A percentile compares a stretch with the other conserved stretches of the same genome.
Evolutionary conservation across 1,284 basidiomycete genomes (phyloP).

Genomic region (Apiotrichum porosum): DNA sequence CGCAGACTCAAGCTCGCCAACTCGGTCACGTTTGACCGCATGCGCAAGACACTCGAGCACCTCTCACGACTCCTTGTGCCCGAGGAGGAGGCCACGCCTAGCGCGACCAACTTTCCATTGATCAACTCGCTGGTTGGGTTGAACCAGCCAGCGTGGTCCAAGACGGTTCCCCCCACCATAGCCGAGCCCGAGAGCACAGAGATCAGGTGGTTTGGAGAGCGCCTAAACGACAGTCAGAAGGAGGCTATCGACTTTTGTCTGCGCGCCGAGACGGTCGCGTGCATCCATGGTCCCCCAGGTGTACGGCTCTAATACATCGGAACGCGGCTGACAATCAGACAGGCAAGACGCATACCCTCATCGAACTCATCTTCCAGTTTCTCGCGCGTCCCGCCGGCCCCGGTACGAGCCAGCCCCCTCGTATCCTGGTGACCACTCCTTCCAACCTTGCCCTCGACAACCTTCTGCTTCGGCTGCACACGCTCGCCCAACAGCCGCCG

Average conservation of each 20-base stretch:
- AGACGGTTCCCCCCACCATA: constrained; percentile 5
- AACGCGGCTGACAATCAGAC: constrained; percentile 52
- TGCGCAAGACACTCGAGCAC: constrained; percentile 70
- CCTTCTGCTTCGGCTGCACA: constrained; percentile 69
- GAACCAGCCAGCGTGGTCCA: constrained; percentile 31
- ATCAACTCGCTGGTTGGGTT: constrained; percentile 65
- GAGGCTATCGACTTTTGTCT: constrained; percentile 56
- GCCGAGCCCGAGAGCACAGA: constrained; percentile 18
- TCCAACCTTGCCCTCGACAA: constrained; percentile 60
- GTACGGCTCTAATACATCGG: too few species aligned
- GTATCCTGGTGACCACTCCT: constrained; percentile 53
- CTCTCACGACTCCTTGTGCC: constrained; percentile 54
- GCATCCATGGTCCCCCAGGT: constrained; percentile 94
- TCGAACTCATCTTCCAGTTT: constrained; percentile 82
- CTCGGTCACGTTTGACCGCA: constrained; percentile 84
- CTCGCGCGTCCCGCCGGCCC: constrained; percentile 48
- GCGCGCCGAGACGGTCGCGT: constrained; percentile 63
- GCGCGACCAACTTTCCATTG: constrained; percentile 45
- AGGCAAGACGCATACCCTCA: constrained; percentile 86
- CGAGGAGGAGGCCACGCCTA: not conserved
- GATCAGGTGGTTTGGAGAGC: constrained; percentile 67
- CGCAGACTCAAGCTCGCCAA: constrained; percentile 78
- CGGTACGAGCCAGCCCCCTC: constrained; percentile 44
- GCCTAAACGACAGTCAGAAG: constrained; percentile 78
- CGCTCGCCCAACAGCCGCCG: constrained; percentile 21